Base-by-base conservation (phyloP, 495 filamentous ascomycete genomes). In the Extremus antarcticus region DNA sequence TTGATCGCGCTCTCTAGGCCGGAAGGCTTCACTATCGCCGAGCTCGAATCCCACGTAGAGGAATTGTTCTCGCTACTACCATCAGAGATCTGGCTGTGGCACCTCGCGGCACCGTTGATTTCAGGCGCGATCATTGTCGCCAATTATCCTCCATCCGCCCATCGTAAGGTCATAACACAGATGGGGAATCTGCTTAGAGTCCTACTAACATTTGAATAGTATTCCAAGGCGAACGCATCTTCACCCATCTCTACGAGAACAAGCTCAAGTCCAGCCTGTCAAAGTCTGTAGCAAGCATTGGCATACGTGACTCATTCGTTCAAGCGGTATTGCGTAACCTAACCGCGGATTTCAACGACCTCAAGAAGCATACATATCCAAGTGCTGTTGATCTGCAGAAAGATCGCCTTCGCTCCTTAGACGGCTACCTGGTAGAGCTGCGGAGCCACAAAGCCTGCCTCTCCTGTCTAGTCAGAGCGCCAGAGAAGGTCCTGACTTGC, bases 401-500 rank as follows among this genome's bases (percentile, higher is more conserved):
- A 17, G 25, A 17, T 13, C 19, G 17, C 7, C 50, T 52, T n/a
- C 8, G 35, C 7, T 3, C 3, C 15, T 29, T 38, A 19, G 24
- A 29, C 15, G 15, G 24, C 19, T 24, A 39, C 9, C 11, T 52
- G 15, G 17, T 3, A 11, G 20, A 39, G 13, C 19, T 52, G 7
- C 19, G 35, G 50, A 52, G 25, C 25, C 25, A 52, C 25, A 35
- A 39, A 40, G 16, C 24, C 9, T 73, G 62, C 53, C 47, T 70
- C 23, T 57, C 51, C 23, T 73, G 63, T 43, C 47, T 73, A 11
- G n/a, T 54, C 2, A 43, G 41, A 39, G 56, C 54, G 35, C 63
- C 63, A 13, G 59, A 69, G 55, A 57, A 71, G 52, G 25, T 60
- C 22, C 56, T 69, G 7, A 47, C 46, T 2, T 73, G 63, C 47